phyloP scores from a whole-genome alignment of 345 rosid species.

The Lumnitzera racemosa region DNA sequence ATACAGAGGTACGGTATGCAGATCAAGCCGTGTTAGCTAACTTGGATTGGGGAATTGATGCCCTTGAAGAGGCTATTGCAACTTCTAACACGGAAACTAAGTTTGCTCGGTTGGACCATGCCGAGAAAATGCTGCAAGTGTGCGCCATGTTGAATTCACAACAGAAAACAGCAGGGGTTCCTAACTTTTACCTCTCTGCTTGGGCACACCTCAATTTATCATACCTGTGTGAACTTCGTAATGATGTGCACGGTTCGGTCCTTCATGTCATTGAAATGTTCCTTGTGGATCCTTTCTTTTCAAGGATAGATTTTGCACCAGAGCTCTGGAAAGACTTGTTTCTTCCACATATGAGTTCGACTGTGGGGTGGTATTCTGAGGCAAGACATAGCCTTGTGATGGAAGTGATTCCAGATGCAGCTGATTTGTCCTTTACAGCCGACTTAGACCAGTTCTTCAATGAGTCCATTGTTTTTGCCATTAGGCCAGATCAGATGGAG shows the following conservation, averaged over 20 bases:
- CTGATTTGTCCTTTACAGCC: conserved; percentile 46
- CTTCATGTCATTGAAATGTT: conserved; percentile 59
- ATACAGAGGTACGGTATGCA: conserved; percentile 40
- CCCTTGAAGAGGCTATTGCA: conserved; percentile 58
- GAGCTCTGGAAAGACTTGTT: conserved; percentile 59
- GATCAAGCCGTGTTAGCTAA: conserved; percentile 65
- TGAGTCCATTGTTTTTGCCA: conserved; percentile 39
- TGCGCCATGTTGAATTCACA: conserved; percentile 47
- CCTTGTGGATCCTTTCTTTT: conserved; percentile 55
- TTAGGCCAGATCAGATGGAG: conserved; percentile 59
- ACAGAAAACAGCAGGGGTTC: conserved; percentile 63
- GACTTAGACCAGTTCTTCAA: conserved; percentile 52
- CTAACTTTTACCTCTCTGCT: conserved; percentile 62
- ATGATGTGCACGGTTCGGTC: conserved; percentile 25
- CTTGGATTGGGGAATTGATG: conserved; percentile 66
- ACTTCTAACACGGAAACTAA: conserved; percentile 55
- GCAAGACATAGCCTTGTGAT: conserved; percentile 49
- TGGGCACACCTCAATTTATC: conserved; percentile 64
- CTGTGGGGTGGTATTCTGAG: conserved; percentile 62
- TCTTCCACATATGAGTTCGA: conserved; percentile 55
- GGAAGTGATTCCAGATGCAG: conserved; percentile 49
- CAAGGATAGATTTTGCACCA: conserved; percentile 57
- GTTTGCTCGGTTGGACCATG: conserved; percentile 44
- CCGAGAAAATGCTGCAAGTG: conserved; percentile 65
- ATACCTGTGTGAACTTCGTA: conserved; percentile 45